phyloP scores from a whole-genome alignment of 306 rosid genomes.

The Purshia tridentata region DNA sequence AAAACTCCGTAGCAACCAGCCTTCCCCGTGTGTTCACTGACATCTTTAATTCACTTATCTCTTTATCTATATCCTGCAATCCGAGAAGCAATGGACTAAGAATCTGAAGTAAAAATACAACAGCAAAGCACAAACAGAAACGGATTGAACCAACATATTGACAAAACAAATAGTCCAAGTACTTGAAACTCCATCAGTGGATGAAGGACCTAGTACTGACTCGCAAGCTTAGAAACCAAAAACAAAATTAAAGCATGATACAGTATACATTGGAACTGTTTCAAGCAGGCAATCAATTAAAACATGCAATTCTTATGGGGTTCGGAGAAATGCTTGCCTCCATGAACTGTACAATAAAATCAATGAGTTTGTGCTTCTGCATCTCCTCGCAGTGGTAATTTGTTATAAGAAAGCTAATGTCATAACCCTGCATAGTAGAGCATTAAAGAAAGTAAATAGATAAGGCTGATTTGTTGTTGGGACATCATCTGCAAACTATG shows the following conservation, averaged over 20 bases:
- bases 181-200: background rate
- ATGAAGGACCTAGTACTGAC: background rate
- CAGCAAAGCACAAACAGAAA: background rate
- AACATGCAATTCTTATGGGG: conserved; percentile 21
- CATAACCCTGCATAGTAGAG: conserved; percentile 76
- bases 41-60: conserved; percentile 93
- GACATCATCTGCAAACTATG: background rate
- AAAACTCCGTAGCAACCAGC: conserved; percentile 93
- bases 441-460: conserved; percentile 13
- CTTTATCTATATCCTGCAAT: conserved; percentile 89
- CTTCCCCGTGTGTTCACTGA: conserved; percentile 95
- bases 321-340: conserved; percentile 66
- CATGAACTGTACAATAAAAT: conserved; percentile 95
- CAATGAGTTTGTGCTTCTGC: conserved; percentile 96
- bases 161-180: background rate
- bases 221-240: too few relatives aligned
- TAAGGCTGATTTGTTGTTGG: background rate
- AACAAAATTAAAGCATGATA: too few relatives aligned
- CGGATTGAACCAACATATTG: too few relatives aligned
- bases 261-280: too few relatives aligned
- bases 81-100: conserved; percentile 11
- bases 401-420: conserved; percentile 93
- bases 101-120: conserved; percentile 4
- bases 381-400: conserved; percentile 93
- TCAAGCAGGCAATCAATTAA: conserved; percentile 14